Conservation (phyloP, 83 land plant species). For the Thuja plicata region DNA sequence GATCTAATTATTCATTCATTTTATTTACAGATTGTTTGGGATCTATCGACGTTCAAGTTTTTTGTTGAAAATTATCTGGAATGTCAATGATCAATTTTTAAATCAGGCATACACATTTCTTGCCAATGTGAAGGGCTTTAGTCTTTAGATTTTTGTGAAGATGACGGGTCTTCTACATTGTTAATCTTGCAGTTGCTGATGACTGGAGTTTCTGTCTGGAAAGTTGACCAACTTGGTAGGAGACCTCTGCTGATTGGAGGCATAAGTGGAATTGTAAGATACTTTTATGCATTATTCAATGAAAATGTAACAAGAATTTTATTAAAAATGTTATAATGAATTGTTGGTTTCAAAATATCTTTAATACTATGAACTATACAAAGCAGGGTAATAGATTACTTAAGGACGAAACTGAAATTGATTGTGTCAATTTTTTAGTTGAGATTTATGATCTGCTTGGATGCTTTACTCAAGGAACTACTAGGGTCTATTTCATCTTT, state of each 20-base stretch:
- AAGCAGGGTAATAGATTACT: background rate
- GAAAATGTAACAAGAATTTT: background rate
- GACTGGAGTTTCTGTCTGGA: constrained; percentile 89
- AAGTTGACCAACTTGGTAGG: constrained; percentile 93
- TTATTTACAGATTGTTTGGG: constrained; percentile 2
- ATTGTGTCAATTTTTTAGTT: background rate
- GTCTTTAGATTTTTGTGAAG: background rate
- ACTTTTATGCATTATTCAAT: background rate
- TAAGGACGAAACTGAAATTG: constrained; percentile 5
- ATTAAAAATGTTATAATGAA: background rate
- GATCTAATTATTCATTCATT: background rate
- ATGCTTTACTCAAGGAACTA: background rate
- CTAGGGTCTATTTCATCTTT: background rate
- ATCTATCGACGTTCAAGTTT: background rate
- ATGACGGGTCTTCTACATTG: background rate
- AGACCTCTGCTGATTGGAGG: constrained; percentile 91
- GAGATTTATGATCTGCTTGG: constrained; percentile 2
- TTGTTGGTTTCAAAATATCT: background rate
- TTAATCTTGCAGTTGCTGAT: constrained; percentile 67
- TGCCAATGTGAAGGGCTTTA: background rate
- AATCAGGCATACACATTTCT: background rate
- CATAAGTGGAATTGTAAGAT: constrained; percentile 79
- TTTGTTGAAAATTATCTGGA: background rate
- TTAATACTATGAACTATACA: background rate
- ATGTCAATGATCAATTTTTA: background rate